Base-by-base conservation (phyloP, 805 yeast genomes). In the Scheffersomyces amazonensis region DNA sequence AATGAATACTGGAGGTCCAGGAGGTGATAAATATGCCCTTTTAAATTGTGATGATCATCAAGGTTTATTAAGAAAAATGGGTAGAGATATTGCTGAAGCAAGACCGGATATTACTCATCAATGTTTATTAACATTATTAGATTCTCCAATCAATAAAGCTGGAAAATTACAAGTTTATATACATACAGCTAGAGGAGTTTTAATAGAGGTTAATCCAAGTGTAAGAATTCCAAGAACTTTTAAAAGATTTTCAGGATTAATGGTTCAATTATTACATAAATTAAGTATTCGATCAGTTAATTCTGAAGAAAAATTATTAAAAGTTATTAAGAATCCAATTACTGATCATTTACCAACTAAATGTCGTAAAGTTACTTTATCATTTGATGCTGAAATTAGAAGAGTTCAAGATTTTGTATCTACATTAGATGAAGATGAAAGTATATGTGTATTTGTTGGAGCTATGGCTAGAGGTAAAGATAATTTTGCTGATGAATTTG, bases 41-140 rank as follows among this genome's bases (percentile, higher is more conserved):
- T 73, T 93, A 55, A 93, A 93, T 69, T 93, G 99, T 72, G 99
- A 93, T 62, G 99, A 93, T 60, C 99, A 93, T 62, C 99, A 93
- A 68, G 97, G 97, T 12, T 71, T 91, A 36, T 71, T 93, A 53
- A 84, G 91, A 62, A 91, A 89, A 60, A 88, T 91, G 95, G 96
- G 95, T 37, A 80, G 98, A 58, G 98, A 93, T 58, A 91, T 93
- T 47, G 87, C 96, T 34, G 99, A 93, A 58, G 98, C 97, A 6
- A 81, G 99, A 63, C 99, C 99, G n/a, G 99, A 93, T 62, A 93
- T 93, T 54, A 93, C 99, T 31, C 99, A 93, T 60, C 99, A 91
- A 66, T 93, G 99, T 73, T 77, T 93, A 30, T 73, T 93, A 63
- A 91, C 99, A 3, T 72, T 93, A 47, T 73, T 93, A 53, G 99